phyloP scores from a whole-genome alignment of 2,329 filamentous ascomycete species.

The Penicillium sp. region DNA sequence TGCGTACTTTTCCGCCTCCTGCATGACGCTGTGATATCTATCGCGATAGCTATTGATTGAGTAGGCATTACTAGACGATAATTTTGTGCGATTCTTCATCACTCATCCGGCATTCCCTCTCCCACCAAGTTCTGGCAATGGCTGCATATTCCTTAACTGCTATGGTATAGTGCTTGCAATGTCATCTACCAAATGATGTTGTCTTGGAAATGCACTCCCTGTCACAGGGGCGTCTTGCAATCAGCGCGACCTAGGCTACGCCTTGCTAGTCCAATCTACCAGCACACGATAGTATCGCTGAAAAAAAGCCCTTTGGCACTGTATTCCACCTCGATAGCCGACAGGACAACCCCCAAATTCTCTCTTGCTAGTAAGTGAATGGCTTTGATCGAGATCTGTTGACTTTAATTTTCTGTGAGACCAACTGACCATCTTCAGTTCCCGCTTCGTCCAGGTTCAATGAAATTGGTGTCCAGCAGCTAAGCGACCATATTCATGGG shows the following conservation, averaged over 20 bases:
- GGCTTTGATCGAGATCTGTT: neutral
- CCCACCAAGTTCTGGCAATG: conserved; percentile 8
- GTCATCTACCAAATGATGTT: conserved; percentile 12
- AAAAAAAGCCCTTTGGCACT: conserved; percentile 11
- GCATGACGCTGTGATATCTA: conserved; percentile 18
- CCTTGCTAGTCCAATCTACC: conserved; percentile 12
- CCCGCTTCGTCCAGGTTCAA: conserved; percentile 65
- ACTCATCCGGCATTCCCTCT: neutral
- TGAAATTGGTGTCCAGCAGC: conserved; percentile 88
- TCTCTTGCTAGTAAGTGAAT: conserved; percentile 26
- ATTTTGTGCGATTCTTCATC: neutral
- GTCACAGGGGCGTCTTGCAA: conserved; percentile 25
- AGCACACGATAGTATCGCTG: conserved; percentile 10
- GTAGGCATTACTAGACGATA: conserved; percentile 9
- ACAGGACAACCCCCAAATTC: conserved; percentile 4
- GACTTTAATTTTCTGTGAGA: neutral
- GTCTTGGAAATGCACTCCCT: conserved; percentile 28
- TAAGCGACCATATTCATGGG: conserved; percentile 73
- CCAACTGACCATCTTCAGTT: conserved; percentile 22
- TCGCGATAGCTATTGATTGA: conserved; percentile 19
- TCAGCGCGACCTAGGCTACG: conserved; percentile 22
- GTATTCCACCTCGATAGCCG: conserved; percentile 7
- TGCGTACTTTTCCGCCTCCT: conserved; percentile 9
- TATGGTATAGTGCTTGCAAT: conserved; percentile 18
- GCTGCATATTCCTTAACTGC: conserved; percentile 15